Conservation (phyloP, 1,139 yeast species). For the Fermentozyma sake region DNA sequence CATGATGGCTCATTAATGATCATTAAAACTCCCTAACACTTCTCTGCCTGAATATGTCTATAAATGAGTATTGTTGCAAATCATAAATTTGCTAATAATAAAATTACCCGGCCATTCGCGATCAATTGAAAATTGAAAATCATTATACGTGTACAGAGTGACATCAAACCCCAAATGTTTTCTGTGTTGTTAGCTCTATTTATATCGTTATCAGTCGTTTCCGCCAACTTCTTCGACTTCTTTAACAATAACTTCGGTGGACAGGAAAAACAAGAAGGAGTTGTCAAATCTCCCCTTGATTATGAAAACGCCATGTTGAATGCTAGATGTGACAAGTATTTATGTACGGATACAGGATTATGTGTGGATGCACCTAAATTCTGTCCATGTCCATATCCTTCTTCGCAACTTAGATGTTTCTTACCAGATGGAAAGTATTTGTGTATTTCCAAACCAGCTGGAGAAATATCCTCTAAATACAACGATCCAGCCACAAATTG, state of each 20-base stretch:
- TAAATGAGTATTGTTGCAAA: too few species aligned
- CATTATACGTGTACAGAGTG: background rate
- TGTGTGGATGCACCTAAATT: conserved; percentile 68
- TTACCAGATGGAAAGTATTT: conserved; percentile 66
- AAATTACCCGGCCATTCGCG: too few species aligned
- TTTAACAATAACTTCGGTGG: conserved; percentile 25
- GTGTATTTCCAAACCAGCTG: conserved; percentile 80
- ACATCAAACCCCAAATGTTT: conserved; percentile 6
- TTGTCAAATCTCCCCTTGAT: conserved; percentile 20
- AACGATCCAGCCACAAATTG: conserved; percentile 50
- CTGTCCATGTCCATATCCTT: conserved; percentile 90
- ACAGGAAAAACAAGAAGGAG: conserved; percentile 16
- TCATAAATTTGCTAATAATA: too few species aligned
- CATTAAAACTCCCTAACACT: too few species aligned
- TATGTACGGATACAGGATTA: conserved; percentile 76
- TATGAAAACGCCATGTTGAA: conserved; percentile 28
- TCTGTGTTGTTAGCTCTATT: conserved; percentile 6
- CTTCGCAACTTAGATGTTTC: conserved; percentile 75
- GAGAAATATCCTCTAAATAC: conserved; percentile 30
- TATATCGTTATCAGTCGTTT: conserved; percentile 8
- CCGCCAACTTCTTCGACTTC: conserved; percentile 33
- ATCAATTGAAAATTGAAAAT: conserved; percentile 1
- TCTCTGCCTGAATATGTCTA: too few species aligned
- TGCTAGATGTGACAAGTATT: conserved; percentile 57
- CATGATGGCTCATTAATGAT: too few species aligned